Percentiles rank a stretch among this genome's conserved stretches.
These are phyloP conservation scores for Nelumbo lutea DNA, from an alignment of 164 flowering plant species.

Conservation along the genomic window DNA sequence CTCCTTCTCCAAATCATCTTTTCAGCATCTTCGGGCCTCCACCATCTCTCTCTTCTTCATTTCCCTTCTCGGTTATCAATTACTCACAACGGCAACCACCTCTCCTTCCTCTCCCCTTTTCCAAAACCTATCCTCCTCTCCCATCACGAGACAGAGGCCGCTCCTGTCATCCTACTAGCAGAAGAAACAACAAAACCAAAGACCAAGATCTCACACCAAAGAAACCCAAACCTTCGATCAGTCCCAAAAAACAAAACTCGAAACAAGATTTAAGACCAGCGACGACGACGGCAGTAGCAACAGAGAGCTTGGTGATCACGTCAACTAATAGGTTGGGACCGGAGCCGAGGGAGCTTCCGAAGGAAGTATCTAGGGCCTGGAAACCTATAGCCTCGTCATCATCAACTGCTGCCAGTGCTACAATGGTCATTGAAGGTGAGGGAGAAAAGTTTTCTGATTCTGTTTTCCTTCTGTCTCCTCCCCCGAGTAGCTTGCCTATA, in stretches of 20 bases:
- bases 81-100: slow-evolving; percentile 30
- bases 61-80: slow-evolving; percentile 7
- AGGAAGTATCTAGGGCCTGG: slow-evolving; percentile 25
- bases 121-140: slow-evolving; percentile 11
- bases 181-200: slow-evolving; percentile 12
- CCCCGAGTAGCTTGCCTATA: slow-evolving; percentile 79
- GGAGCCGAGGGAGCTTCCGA: slow-evolving; percentile 24
- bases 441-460: background rate
- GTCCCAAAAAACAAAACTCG: slow-evolving; percentile 9
- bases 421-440: background rate
- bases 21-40: slow-evolving; percentile 17
- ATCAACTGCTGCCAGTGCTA: background rate
- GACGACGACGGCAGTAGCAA: background rate
- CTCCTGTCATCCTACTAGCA: slow-evolving; percentile 5
- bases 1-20: background rate
- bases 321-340: background rate
- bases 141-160: slow-evolving; percentile 18
- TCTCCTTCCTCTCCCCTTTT: slow-evolving; percentile 54
- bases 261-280: background rate
- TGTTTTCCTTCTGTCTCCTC: background rate
- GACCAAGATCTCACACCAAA: slow-evolving; percentile 29
- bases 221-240: slow-evolving; percentile 26
- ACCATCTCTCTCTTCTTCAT: slow-evolving; percentile 17
- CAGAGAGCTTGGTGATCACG: slow-evolving; percentile 32
- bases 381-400: slow-evolving; percentile 2